These are phyloP conservation scores for Wickerhamomyces pijperi DNA, from an alignment of 805 yeast species.

Conservation along the genomic window DNA sequence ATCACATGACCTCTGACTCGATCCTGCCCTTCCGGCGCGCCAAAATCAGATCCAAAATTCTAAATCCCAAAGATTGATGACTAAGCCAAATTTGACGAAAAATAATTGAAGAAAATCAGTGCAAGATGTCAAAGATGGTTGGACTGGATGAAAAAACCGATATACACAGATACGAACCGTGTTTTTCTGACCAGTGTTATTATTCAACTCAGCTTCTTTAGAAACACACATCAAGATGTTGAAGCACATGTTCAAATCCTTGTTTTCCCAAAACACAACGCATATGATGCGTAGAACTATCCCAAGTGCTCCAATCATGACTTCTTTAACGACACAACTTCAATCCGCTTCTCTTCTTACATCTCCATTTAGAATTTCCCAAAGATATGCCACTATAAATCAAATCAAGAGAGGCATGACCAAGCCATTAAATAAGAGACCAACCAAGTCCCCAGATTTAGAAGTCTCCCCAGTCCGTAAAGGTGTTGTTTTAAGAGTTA, in stretches of 20 bases:
- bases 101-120: too few relatives aligned
- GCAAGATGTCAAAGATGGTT: too few relatives aligned
- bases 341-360: slow-evolving; percentile 4
- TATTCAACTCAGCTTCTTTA: too few relatives aligned
- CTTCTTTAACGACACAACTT: slow-evolving; percentile 7
- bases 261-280: slow-evolving; percentile 10
- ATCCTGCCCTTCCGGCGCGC: too few relatives aligned
- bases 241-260: slow-evolving; percentile 16
- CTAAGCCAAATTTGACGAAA: too few relatives aligned
- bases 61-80: too few relatives aligned
- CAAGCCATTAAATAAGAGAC: slow-evolving; percentile 35
- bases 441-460: slow-evolving; percentile 69
- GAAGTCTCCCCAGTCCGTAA: slow-evolving; percentile 76
- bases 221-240: too few relatives aligned
- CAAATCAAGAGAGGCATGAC: slow-evolving; percentile 63
- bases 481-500: slow-evolving; percentile 88
- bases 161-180: too few relatives aligned
- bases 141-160: too few relatives aligned
- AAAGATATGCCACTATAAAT: slow-evolving; percentile 53
- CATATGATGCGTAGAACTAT: slow-evolving; percentile 7
- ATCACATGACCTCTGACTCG: too few relatives aligned
- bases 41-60: background rate
- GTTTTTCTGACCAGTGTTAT: too few relatives aligned
- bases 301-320: slow-evolving; percentile 3
- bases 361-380: slow-evolving; percentile 10